These are phyloP conservation scores for Dorcoceras hygrometricum DNA, from an alignment of 257 asterid genomes.

Conservation along the genomic window DNA sequence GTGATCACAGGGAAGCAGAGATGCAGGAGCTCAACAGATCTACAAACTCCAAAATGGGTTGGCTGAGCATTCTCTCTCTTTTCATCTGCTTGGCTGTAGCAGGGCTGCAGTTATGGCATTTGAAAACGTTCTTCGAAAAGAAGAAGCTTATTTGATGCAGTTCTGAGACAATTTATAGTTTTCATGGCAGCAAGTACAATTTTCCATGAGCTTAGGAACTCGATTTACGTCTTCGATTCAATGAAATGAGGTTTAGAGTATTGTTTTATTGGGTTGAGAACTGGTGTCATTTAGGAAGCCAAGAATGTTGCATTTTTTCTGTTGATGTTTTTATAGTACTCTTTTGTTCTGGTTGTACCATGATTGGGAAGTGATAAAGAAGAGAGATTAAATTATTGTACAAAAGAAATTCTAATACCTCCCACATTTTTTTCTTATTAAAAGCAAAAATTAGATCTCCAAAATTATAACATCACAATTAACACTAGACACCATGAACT, in stretches of 20 bases:
- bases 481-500: no score
- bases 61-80: conserved; percentile 63
- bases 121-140: conserved; percentile 80
- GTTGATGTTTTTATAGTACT: no score
- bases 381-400: no score
- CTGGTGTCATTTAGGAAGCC: background rate
- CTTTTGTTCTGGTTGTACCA: no score
- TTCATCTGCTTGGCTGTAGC: conserved; percentile 58
- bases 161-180: conserved; percentile 6
- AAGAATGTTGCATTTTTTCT: no score
- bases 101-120: conserved; percentile 73
- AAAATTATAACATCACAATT: no score
- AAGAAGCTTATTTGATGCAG: conserved; percentile 68
- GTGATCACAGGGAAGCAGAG: conserved; percentile 64
- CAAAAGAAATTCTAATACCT: no score
- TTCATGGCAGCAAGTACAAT: conserved; percentile 12
- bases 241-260: background rate
- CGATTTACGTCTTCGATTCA: background rate
- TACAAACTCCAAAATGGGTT: conserved; percentile 69
- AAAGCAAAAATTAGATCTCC: no score
- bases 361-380: no score
- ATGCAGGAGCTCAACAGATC: conserved; percentile 74
- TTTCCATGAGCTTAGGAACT: background rate
- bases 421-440: no score
- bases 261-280: background rate